A percentile compares a stretch with the other conserved stretches of the same genome.
phyloP scores from a whole-genome alignment of 2,329 filamentous ascomycete species.

The Leptographium wingfieldii region DNA sequence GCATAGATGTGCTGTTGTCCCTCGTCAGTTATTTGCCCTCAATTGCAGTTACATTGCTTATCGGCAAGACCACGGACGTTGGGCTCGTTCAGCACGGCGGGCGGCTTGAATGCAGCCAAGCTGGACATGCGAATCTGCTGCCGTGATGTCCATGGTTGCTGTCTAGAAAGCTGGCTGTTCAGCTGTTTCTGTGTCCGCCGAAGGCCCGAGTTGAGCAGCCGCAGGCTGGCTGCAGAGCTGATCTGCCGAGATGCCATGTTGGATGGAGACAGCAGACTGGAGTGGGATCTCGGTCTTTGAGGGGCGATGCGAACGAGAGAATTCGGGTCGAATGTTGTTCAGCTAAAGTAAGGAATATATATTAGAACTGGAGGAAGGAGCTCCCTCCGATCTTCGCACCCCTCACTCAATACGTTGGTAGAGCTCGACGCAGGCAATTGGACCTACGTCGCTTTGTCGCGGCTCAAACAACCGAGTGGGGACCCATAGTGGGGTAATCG shows the following conservation, averaged over 20 bases:
- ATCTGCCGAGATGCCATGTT: conserved; percentile 12
- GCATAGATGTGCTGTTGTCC: conserved; percentile 68
- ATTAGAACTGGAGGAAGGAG: background rate
- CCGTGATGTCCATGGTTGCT: background rate
- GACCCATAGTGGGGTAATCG: background rate
- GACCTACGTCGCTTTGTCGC: background rate
- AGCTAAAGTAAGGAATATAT: background rate
- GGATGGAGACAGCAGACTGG: background rate
- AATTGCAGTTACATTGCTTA: background rate
- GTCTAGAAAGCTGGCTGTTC: background rate
- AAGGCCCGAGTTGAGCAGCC: conserved; percentile 6
- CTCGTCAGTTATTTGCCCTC: background rate
- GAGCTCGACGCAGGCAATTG: background rate
- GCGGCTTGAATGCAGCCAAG: conserved; percentile 77
- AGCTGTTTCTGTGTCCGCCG: conserved; percentile 1
- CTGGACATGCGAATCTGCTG: conserved; percentile 32
- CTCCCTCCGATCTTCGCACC: background rate
- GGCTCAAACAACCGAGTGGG: background rate
- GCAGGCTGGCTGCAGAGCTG: conserved; percentile 4
- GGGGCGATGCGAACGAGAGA: background rate
- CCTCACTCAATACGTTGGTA: background rate
- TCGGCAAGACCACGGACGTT: conserved; percentile 50
- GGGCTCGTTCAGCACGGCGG: conserved; percentile 82
- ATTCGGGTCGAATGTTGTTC: background rate
- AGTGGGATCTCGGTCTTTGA: background rate